Evolutionary conservation across 305 asterid species (phyloP), one percentile per base, ranked within the genome.

Genomic region (Plantago rigida): DNA sequence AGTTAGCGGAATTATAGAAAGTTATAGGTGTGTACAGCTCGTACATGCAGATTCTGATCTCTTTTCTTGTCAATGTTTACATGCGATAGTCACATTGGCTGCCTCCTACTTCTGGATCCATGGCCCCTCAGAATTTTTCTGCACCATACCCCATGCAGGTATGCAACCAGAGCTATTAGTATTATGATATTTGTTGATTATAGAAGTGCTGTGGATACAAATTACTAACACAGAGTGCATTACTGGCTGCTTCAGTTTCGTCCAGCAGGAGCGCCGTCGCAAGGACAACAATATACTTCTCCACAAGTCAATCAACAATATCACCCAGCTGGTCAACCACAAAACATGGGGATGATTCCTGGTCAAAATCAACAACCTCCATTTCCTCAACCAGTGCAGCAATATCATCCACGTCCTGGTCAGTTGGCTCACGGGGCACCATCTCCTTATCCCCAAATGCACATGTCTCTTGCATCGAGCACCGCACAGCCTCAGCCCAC

Each of bases 141-240:
- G 79, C 81, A 70, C 82, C 90, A 22, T 87, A 72, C 73, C 77
- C 81, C 47, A 81, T 87, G 86, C 96, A 87, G 69, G 97, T 90
- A 8, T 36, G 44, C 44, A 36, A 36, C 2, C 6, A 8, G 10
- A 36, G 10, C 44, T 36, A 1, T 8, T n/a, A n/a, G 10, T 1
- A 34, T 36, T 36, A 6, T 36, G 5, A 36, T 5, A 8, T 36
- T 36, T 2, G 39, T 31, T 31, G 5, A 4, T 31, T 31, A 31
- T 31, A 31, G 39, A 31, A 31, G 7, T 36, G 1, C 9, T 36
- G 44, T 36, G 44, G 44, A 8, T 36, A 1, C 1, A 7, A 36
- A 5, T 36, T 36, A 24, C 66, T 71, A 17, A 44, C 51, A 3
- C 42, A 22, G 48, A 71, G 56, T 44, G 48, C 54, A 51, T 74